A percentile compares a stretch with the other conserved stretches of the same genome.
Evolutionary conservation across 2,329 filamentous ascomycete species (phyloP).

Genomic region (Helotiales sp.): DNA sequence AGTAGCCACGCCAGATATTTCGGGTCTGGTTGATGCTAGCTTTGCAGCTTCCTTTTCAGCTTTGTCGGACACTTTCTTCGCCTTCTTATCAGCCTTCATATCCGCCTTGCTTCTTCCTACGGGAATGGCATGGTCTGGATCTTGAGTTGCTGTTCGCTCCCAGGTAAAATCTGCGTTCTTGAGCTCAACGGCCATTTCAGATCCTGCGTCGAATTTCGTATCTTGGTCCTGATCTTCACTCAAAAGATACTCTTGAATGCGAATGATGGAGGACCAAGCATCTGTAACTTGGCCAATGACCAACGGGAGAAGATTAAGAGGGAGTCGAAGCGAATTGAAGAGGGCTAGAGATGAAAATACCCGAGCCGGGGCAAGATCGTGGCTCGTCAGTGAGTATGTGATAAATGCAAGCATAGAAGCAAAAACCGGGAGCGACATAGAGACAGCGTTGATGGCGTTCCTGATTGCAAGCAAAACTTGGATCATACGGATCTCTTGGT

Average conservation of each 20-base stretch:
- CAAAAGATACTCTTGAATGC: slow-evolving; percentile 86
- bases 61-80: slow-evolving; percentile 50
- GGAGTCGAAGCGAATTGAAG: slow-evolving; percentile 90
- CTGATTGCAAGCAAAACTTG: slow-evolving; percentile 77
- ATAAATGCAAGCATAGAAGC: slow-evolving; percentile 96
- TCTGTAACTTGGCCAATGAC: slow-evolving; percentile 90
- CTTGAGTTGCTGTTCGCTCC: slow-evolving; percentile 70
- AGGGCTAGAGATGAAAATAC: slow-evolving; percentile 93
- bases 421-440: slow-evolving; percentile 75
- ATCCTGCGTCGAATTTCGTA: slow-evolving; percentile 58
- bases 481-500: slow-evolving; percentile 80
- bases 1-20: slow-evolving; percentile 51
- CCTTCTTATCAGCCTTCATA: slow-evolving; percentile 45
- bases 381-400: slow-evolving; percentile 71
- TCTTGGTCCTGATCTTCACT: slow-evolving; percentile 85
- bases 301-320: slow-evolving; percentile 85
- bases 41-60: slow-evolving; percentile 50
- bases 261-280: slow-evolving; percentile 80
- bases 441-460: slow-evolving; percentile 69
- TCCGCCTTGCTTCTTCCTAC: slow-evolving; percentile 50
- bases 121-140: slow-evolving; percentile 48
- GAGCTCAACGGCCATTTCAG: slow-evolving; percentile 73
- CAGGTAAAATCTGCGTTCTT: slow-evolving; percentile 81
- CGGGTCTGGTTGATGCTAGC: slow-evolving; percentile 40
- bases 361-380: slow-evolving; percentile 72